A percentile compares a stretch with the other conserved stretches of the same genome.
These are phyloP conservation scores for Daldinia concentrica DNA, from an alignment of 495 filamentous ascomycete species.

Conservation along the genomic window DNA sequence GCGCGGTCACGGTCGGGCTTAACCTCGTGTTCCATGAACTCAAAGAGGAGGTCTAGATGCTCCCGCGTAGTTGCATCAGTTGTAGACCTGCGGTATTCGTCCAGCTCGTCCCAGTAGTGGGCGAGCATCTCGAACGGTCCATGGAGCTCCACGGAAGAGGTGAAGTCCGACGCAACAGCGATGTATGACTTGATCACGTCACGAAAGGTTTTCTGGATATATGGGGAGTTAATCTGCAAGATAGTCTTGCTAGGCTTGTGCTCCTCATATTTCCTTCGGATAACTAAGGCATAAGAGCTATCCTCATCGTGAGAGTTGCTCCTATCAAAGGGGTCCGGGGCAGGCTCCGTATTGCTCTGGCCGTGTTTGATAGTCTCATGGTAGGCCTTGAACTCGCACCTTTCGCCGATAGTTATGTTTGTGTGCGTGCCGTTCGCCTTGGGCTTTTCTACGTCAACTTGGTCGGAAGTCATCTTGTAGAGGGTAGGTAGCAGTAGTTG, in stretches of 20 bases:
- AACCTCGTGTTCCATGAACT: slow-evolving; percentile 48
- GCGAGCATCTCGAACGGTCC: slow-evolving; percentile 43
- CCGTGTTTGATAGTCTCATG: slow-evolving; percentile 40
- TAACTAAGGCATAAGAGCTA: slow-evolving; percentile 49
- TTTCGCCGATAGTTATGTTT: slow-evolving; percentile 15
- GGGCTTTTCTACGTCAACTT: not conserved
- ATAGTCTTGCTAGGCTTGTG: slow-evolving; percentile 44
- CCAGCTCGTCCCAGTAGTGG: slow-evolving; percentile 49
- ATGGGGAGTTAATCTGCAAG: slow-evolving; percentile 56
- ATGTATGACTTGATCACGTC: slow-evolving; percentile 53
- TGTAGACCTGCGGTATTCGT: slow-evolving; percentile 39
- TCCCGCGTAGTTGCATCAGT: slow-evolving; percentile 41
- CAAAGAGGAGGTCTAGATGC: slow-evolving; percentile 49
- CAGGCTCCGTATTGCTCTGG: slow-evolving; percentile 8
- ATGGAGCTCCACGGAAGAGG: slow-evolving; percentile 44
- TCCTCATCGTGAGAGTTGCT: slow-evolving; percentile 27
- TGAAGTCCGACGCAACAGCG: slow-evolving; percentile 48
- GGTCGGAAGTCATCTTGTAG: not conserved
- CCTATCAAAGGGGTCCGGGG: slow-evolving; percentile 34
- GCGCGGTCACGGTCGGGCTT: slow-evolving; percentile 42
- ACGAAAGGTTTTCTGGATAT: slow-evolving; percentile 50
- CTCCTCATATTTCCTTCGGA: slow-evolving; percentile 43
- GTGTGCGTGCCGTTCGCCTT: not conserved
- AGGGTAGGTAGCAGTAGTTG: not conserved
- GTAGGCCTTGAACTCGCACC: slow-evolving; percentile 45